Conservation (phyloP, 139 green algal genomes). For the Volvox reticuliferus region DNA sequence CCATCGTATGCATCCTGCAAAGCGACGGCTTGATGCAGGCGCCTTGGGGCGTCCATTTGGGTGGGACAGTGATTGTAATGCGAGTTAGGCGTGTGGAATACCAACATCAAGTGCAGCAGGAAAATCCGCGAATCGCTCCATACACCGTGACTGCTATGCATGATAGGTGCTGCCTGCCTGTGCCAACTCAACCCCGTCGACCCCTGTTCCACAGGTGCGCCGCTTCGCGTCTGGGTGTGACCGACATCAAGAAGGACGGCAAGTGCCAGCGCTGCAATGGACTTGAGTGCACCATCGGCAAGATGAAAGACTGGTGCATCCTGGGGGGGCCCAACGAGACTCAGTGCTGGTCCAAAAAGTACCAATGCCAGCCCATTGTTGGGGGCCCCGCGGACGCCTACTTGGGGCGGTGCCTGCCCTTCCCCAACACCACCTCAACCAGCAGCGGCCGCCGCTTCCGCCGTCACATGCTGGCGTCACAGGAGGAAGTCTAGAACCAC, state of each 20-base stretch:
- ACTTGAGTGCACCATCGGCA: neutral
- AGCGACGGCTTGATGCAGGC: too few relatives aligned
- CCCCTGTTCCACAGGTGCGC: neutral
- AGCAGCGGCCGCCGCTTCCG: neutral
- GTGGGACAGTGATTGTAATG: neutral
- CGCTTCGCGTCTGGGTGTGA: neutral
- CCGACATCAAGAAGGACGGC: neutral
- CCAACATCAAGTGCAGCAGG: too few relatives aligned
- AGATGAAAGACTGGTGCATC: constrained; percentile 19
- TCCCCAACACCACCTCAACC: neutral
- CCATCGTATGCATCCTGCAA: too few relatives aligned
- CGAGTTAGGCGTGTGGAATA: neutral
- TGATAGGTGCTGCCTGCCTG: neutral
- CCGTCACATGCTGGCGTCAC: too few relatives aligned
- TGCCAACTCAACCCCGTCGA: neutral
- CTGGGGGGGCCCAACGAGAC: neutral
- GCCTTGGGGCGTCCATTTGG: neutral
- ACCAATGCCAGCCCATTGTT: neutral
- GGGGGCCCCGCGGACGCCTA: neutral
- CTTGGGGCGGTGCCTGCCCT: constrained; percentile 19
- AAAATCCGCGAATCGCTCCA: neutral
- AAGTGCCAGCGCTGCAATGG: constrained; percentile 21
- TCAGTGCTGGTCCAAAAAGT: constrained; percentile 21
- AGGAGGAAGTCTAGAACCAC: too few relatives aligned
- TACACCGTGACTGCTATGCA: neutral